These are phyloP conservation scores for Xylariaceae sp. DNA, from an alignment of 2,329 filamentous ascomycete species.

Conservation along the genomic window DNA sequence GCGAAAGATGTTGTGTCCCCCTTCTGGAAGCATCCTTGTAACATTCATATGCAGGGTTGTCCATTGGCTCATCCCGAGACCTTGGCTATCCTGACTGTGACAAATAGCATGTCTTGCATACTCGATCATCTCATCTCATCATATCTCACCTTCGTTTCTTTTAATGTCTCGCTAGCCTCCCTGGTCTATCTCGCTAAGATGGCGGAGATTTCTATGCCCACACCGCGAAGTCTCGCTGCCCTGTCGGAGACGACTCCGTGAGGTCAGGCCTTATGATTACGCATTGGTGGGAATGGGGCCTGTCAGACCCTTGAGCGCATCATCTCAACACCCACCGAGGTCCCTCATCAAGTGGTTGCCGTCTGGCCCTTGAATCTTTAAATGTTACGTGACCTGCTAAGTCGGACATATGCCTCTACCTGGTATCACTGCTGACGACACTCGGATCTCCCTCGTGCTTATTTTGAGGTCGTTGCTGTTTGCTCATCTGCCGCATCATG, in stretches of 20 bases:
- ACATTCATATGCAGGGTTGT: slow-evolving; percentile 2
- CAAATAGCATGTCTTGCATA: slow-evolving; percentile 14
- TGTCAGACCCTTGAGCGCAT: slow-evolving; percentile 18
- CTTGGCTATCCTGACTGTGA: slow-evolving; percentile 4
- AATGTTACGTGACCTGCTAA: slow-evolving; percentile 10
- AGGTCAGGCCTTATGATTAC: slow-evolving; percentile 4
- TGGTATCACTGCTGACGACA: slow-evolving; percentile 15
- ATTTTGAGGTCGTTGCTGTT: slow-evolving; percentile 17
- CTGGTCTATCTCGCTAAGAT: no score
- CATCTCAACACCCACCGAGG: slow-evolving; percentile 10
- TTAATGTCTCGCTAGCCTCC: not conserved
- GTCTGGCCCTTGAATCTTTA: slow-evolving; percentile 16
- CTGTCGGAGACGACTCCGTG: slow-evolving; percentile 12
- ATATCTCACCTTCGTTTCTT: not conserved
- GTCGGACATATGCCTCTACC: slow-evolving; percentile 3
- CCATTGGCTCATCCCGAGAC: slow-evolving; percentile 5
- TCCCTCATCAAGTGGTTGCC: slow-evolving; percentile 19
- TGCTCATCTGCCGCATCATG: no score
- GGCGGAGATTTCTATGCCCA: no score
- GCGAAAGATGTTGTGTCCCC: slow-evolving; percentile 1
- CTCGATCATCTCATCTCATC: not conserved
- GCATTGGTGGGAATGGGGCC: not conserved
- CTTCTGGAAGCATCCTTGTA: slow-evolving; percentile 14
- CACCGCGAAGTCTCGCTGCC: no score
- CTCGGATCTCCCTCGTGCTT: slow-evolving; percentile 17